Evolutionary conservation across 306 rosid genomes (phyloP), one percentile per base, ranked within the genome.

Genomic region (Geum urbanum): DNA sequence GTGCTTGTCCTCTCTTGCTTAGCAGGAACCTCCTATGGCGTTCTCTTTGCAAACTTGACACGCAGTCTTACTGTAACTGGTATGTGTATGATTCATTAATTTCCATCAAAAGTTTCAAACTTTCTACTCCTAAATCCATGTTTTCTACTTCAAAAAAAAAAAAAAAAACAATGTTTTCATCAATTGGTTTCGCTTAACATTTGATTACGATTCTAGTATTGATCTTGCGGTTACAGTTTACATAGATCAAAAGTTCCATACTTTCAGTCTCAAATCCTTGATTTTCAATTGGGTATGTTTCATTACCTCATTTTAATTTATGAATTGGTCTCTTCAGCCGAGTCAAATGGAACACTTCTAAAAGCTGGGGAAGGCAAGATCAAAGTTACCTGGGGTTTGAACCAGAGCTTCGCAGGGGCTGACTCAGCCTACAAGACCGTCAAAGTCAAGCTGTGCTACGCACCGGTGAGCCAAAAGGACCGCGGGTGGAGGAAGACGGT

Each of bases 401-500:
- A 88, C 86, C 74, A 75, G 70, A 81, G 78, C 41, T 41, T 67
- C 19, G 79, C 82, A 0, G 95, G 92, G 54, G 53, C 82, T 12
- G 96, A 86, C 71, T 82, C 95, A 1, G 48, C 76, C 8, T 95
- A 79, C 90, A 84, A 89, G 77, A 87, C 86, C 52, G 59, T 95
- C 20, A 78, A 86, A 79, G 61, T 84, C 71, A 86, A 84, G 72
- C 72, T 95, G 0, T 95, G 99, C 84, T 95, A 85, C 80, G 91
- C 97, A 77, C 91, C 88, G 0, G 54, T 83, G 41, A 95, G 99
- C 86, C 99, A 95, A 60, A 41, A 24, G 13, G 95, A 89, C 81
- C 95, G 99, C 66, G 78, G 66, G 4, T 95, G 99, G 99, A 87
- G 99, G 60, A 91, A 95, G 80, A 95, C 99, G 0, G 84, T 54